A percentile compares a stretch with the other conserved stretches of the same genome.
phyloP scores from a whole-genome alignment of 805 yeast species.

The Candida silvicultrix region DNA sequence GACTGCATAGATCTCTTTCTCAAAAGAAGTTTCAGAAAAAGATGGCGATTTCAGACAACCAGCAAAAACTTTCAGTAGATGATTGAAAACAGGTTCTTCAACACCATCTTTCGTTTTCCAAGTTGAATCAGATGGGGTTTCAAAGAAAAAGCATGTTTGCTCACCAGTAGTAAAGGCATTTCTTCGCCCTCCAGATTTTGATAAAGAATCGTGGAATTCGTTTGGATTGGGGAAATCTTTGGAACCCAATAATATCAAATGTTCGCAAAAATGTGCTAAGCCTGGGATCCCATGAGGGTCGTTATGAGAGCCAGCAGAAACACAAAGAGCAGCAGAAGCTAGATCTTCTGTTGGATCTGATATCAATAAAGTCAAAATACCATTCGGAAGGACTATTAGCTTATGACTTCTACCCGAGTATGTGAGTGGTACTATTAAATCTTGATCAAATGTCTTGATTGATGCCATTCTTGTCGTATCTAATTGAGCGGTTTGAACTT shows the following conservation, averaged over 20 bases:
- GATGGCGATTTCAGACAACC: slow-evolving; percentile 45
- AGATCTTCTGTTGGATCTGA: slow-evolving; percentile 66
- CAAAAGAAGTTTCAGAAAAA: slow-evolving; percentile 35
- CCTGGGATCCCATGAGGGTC: slow-evolving; percentile 74
- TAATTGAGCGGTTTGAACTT: neutral
- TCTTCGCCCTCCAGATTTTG: slow-evolving; percentile 45
- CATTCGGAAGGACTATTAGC: slow-evolving; percentile 54
- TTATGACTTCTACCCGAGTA: slow-evolving; percentile 34
- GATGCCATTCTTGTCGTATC: slow-evolving; percentile 1
- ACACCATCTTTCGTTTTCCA: slow-evolving; percentile 8
- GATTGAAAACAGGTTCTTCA: slow-evolving; percentile 35
- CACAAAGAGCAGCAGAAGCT: slow-evolving; percentile 67
- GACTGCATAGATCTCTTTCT: slow-evolving; percentile 52
- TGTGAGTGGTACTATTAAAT: slow-evolving; percentile 28
- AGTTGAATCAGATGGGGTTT: slow-evolving; percentile 41
- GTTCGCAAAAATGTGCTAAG: slow-evolving; percentile 87
- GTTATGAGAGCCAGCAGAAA: slow-evolving; percentile 73
- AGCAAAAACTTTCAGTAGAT: slow-evolving; percentile 42
- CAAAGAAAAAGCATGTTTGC: slow-evolving; percentile 57
- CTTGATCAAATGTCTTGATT: slow-evolving; percentile 14
- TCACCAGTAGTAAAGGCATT: slow-evolving; percentile 72
- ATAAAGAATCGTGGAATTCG: slow-evolving; percentile 35
- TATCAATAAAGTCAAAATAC: slow-evolving; percentile 58
- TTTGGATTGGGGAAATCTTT: slow-evolving; percentile 44
- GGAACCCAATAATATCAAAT: slow-evolving; percentile 54